Percentiles rank a stretch among this genome's conserved stretches.
Evolutionary conservation across 192 early-diverging fungal genomes (phyloP).

Genomic region (Dimargaris verticillata): DNA sequence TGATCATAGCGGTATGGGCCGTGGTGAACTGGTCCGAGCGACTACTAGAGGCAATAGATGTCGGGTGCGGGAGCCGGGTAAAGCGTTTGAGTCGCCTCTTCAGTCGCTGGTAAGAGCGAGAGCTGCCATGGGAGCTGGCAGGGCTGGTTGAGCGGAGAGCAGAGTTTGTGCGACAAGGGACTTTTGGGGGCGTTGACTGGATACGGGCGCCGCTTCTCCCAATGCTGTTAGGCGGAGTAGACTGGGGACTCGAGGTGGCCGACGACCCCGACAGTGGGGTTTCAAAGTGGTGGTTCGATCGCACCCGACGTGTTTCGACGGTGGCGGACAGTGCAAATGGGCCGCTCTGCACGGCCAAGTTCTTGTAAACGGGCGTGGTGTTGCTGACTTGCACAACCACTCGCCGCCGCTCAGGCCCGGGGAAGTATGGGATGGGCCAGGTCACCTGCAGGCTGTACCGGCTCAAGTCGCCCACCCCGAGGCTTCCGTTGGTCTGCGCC

Average conservation of each 20-base stretch:
- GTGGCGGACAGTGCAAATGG: slow-evolving; percentile 7
- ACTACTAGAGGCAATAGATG: background rate
- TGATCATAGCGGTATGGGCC: slow-evolving; percentile 4
- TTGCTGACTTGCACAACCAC: slow-evolving; percentile 1
- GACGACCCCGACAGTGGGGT: slow-evolving; percentile 3
- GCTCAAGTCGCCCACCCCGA: slow-evolving; percentile 5
- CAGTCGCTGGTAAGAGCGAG: background rate
- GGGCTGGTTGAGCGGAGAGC: background rate
- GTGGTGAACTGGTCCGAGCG: too few relatives aligned
- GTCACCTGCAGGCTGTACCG: background rate
- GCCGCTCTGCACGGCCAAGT: background rate
- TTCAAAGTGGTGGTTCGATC: background rate
- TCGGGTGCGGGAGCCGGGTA: background rate
- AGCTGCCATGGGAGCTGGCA: background rate
- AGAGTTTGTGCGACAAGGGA: background rate
- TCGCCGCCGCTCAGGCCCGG: background rate
- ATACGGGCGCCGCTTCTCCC: background rate
- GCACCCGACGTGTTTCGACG: slow-evolving; percentile 2
- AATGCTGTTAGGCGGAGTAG: background rate
- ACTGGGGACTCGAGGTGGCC: background rate
- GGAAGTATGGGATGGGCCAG: too few relatives aligned
- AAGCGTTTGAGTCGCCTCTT: background rate
- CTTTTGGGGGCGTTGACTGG: too few relatives aligned
- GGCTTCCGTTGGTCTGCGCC: background rate
- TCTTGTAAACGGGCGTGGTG: background rate